Base-by-base conservation (phyloP, 441 rosid species). In the Jatropha multifida region DNA sequence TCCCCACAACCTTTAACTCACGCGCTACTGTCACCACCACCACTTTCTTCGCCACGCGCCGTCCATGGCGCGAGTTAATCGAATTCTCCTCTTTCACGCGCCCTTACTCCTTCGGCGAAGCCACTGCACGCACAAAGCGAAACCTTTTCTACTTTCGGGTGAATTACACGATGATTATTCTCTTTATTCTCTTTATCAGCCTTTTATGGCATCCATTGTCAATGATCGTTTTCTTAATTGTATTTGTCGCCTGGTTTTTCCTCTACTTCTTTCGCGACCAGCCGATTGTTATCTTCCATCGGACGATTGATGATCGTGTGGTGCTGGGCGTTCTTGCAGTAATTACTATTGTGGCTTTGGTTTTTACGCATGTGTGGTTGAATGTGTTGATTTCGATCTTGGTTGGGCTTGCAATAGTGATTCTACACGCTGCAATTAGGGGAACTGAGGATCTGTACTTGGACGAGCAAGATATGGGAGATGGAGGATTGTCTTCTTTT, bases 121-220 rank as follows among this genome's bases (percentile, higher is more conserved):
- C 93, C 76, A 72, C 72, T 37, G 55, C 38, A 55, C 88, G 89
- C 44, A 63, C 86, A 40, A 82, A 79, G 73, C 82, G 85, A 55
- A 91, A 88, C 75, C 83, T 87, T 69, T 18, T 48, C 73, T 83
- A 87, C 86, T 91, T 91, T 79, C 90, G 92, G 67, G 90, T 87
- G 20, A 89, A 91, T 77, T 91, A 89, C 83, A 61, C 91, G 11
- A 83, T 86, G 85, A 55, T 83, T 72, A 68, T 79, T 78, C 86
- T 88, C 65, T 59, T 67, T 20, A 71, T 89, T 74, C 85, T 91
- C 68, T 89, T 91, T 80, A 70, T 87, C 58, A 86, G 92, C 86
- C 91, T 89, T 68, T 79, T 89, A 17, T 89, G 92, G 93, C 90
- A 91, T 61, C 96, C 94, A 1, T 6, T 87, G 74, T 87, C 96